These are phyloP conservation scores for Fusarium nurragi DNA, from an alignment of 2,329 filamentous ascomycete species.

Conservation along the genomic window DNA sequence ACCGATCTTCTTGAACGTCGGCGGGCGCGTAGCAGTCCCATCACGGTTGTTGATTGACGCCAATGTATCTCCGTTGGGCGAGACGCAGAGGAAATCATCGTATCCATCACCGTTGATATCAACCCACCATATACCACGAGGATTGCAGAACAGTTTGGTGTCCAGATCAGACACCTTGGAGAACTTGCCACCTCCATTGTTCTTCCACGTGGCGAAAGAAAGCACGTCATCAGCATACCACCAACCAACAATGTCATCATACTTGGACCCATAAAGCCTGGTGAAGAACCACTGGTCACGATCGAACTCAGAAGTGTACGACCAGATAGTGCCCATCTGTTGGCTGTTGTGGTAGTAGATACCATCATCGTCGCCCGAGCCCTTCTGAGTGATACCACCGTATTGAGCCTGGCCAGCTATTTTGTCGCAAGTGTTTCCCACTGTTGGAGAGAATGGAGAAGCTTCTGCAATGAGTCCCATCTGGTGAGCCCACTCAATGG, in stretches of 20 bases:
- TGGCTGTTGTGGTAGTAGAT: constrained; percentile 42
- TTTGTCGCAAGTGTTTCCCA: not conserved
- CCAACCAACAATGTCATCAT: constrained; percentile 8
- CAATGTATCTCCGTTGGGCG: not conserved
- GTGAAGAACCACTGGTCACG: constrained; percentile 12
- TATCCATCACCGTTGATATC: not conserved
- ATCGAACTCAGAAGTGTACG: constrained; percentile 1
- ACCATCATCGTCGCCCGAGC: constrained; percentile 44
- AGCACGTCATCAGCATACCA: not conserved
- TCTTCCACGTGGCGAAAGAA: not conserved
- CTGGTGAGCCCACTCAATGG: not conserved
- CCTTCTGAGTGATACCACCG: constrained; percentile 41
- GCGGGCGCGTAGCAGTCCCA: not conserved
- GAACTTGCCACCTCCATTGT: constrained; percentile 4
- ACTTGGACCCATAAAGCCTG: not conserved
- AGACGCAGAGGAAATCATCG: constrained; percentile 3
- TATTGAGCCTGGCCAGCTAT: not conserved
- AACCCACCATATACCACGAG: not conserved
- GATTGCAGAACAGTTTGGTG: not conserved
- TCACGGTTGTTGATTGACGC: constrained; percentile 5
- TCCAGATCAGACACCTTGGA: not conserved
- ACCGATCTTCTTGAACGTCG: not conserved
- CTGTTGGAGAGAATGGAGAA: not conserved
- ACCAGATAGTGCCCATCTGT: constrained; percentile 30
- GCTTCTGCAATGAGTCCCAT: not conserved